Evolutionary conservation across 106 monocot species (phyloP).

Genomic region (Phalaenopsis aphrodite): DNA sequence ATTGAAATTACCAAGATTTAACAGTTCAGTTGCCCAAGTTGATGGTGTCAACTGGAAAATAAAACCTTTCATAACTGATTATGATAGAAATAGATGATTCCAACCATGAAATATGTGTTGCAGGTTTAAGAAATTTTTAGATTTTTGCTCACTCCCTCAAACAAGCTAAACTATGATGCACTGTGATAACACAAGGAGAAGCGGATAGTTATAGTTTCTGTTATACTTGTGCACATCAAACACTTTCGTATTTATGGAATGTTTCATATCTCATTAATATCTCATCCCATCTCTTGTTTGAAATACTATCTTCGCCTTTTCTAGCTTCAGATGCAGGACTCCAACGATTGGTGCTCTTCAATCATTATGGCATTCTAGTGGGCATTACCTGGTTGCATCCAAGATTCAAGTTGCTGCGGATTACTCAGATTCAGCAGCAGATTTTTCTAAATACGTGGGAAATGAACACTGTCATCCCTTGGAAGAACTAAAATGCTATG

Average conservation of each 20-base stretch:
- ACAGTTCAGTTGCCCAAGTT: background rate
- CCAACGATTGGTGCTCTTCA: conserved; percentile 31
- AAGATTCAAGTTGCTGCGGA: conserved; percentile 71
- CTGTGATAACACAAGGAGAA: background rate
- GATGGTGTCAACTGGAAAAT: too few species aligned
- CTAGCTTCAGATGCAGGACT: conserved; percentile 43
- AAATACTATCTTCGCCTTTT: conserved; percentile 8
- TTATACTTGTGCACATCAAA: background rate
- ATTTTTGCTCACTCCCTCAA: background rate
- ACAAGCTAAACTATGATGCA: background rate
- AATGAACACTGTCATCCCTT: conserved; percentile 68
- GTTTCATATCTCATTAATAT: background rate
- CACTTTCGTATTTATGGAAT: background rate
- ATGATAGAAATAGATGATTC: too few species aligned
- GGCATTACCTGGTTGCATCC: conserved; percentile 22
- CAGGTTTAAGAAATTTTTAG: background rate
- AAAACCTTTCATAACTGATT: too few species aligned
- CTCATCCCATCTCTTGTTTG: background rate
- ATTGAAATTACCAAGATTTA: background rate
- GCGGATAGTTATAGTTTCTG: background rate
- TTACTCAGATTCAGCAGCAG: conserved; percentile 58
- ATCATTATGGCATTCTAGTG: conserved; percentile 23
- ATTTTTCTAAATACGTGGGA: conserved; percentile 39
- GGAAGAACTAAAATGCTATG: conserved; percentile 60
- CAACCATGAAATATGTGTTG: background rate